These are phyloP conservation scores for Penicillium aurantiogriseum DNA, from an alignment of 2,329 filamentous ascomycete species.

Conservation along the genomic window DNA sequence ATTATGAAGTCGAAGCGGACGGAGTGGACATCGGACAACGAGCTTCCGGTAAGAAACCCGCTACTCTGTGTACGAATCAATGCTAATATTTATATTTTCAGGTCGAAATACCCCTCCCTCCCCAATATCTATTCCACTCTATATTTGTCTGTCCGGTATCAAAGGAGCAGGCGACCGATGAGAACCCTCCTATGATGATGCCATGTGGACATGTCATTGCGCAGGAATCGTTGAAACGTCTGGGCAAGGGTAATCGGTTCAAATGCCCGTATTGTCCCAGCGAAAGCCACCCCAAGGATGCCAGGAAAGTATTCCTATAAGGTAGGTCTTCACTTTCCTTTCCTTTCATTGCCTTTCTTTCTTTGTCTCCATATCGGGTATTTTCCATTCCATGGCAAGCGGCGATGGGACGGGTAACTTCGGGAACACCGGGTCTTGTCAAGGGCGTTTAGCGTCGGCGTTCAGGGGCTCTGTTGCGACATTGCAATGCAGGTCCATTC, in stretches of 20 bases:
- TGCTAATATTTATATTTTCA: slow-evolving; percentile 24
- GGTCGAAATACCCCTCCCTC: slow-evolving; percentile 66
- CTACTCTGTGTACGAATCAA: slow-evolving; percentile 43
- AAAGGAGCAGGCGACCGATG: slow-evolving; percentile 91
- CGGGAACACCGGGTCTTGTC: slow-evolving; percentile 1
- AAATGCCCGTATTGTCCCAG: slow-evolving; percentile 96
- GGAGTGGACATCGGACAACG: slow-evolving; percentile 90
- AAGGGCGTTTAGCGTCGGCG: slow-evolving; percentile 8
- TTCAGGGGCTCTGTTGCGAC: slow-evolving; percentile 1
- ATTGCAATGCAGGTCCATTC: slow-evolving; percentile 6
- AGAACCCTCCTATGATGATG: slow-evolving; percentile 95
- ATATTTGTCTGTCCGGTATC: slow-evolving; percentile 98
- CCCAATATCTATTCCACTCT: slow-evolving; percentile 74
- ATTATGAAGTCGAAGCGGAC: slow-evolving; percentile 88
- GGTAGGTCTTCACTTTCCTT: neutral
- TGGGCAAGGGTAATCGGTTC: slow-evolving; percentile 76
- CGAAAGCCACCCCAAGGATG: slow-evolving; percentile 76
- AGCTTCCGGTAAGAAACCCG: slow-evolving; percentile 69
- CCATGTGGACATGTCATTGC: slow-evolving; percentile 94
- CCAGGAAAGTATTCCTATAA: slow-evolving; percentile 68
- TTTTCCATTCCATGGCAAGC: neutral
- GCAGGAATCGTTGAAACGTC: slow-evolving; percentile 73
- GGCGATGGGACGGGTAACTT: neutral
- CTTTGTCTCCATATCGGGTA: neutral
- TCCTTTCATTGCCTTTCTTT: neutral